These are phyloP conservation scores for Quercus phellos DNA, from an alignment of 331 rosid species.

Conservation along the genomic window DNA sequence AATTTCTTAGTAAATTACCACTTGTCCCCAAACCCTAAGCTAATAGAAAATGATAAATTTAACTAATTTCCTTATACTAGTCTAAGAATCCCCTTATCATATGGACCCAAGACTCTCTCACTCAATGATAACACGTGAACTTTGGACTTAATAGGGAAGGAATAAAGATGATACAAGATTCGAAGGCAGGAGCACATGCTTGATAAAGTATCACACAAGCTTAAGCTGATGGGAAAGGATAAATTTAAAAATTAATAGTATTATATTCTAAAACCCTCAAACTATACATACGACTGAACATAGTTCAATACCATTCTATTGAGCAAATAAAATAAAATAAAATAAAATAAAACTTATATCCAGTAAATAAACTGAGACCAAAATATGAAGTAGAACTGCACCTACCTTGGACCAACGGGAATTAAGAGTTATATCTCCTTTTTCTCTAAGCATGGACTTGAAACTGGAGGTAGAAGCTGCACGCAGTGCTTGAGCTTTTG, in stretches of 20 bases:
- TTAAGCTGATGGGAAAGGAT: neutral
- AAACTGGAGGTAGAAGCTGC: conserved; percentile 65
- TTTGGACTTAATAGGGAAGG: neutral
- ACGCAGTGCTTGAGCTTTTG: conserved; percentile 72
- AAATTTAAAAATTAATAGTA: neutral
- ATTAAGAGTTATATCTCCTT: conserved; percentile 63
- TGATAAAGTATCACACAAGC: neutral
- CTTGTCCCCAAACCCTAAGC: neutral
- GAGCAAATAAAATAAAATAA: neutral
- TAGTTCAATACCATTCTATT: neutral
- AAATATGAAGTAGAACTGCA: conserved; percentile 7
- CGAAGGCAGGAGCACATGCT: neutral
- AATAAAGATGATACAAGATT: neutral
- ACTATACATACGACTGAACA: neutral
- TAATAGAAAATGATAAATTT: neutral
- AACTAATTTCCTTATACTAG: neutral
- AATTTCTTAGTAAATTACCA: neutral
- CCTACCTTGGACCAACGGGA: conserved; percentile 99
- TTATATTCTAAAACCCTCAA: neutral
- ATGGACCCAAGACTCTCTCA: neutral
- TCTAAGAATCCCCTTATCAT: neutral
- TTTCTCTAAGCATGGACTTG: conserved; percentile 77
- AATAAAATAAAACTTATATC: conserved; percentile 2
- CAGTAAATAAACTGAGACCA: conserved; percentile 8
- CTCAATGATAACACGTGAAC: neutral